Evolutionary conservation across 345 rosid genomes (phyloP), one percentile per base, ranked within the genome.

Genomic region (Viola odorata): DNA sequence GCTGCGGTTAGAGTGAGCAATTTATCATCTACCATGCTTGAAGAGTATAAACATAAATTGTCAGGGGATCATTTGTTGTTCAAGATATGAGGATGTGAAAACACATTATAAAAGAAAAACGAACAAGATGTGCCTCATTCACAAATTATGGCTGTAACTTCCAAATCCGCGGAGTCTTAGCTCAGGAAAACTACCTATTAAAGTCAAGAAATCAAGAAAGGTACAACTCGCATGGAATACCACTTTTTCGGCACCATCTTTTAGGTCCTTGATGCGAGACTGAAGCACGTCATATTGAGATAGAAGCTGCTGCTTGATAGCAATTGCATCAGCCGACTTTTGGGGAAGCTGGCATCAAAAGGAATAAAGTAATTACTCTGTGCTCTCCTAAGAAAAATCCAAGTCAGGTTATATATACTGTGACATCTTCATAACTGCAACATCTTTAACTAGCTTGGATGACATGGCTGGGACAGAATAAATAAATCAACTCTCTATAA

Each of bases 221-320:
- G 32, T 23, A 23, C 32, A 23, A 23, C 32, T 23, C 2, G 32
- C 32, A 23, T 23, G 32, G 32, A 23, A 36, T 83, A 87, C 99
- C 99, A 89, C 95, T 76, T 85, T 94, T 69, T 81, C 90, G 62
- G 82, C 70, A 68, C 90, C 82, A 73, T 84, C 84, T 72, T 85
- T 90, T 32, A 94, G 81, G 71, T 84, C 86, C 79, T 75, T 77
- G 74, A 94, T 84, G 60, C 97, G 97, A 72, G 85, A 81, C 75
- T 89, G 97, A 71, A 89, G 81, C 12, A 89, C 53, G 63, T 89
- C 88, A 73, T 94, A 87, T 57, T 89, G 99, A 66, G 95, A 84
- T 52, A 94, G 78, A 48, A 94, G 96, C 68, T 86, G 83, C 76
- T 94, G 98, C 60, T 73, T 92, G 69, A 86, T 81, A 50, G 84